Base-by-base conservation (phyloP, 179 eudicot species). In the Kewa caespitosa region DNA sequence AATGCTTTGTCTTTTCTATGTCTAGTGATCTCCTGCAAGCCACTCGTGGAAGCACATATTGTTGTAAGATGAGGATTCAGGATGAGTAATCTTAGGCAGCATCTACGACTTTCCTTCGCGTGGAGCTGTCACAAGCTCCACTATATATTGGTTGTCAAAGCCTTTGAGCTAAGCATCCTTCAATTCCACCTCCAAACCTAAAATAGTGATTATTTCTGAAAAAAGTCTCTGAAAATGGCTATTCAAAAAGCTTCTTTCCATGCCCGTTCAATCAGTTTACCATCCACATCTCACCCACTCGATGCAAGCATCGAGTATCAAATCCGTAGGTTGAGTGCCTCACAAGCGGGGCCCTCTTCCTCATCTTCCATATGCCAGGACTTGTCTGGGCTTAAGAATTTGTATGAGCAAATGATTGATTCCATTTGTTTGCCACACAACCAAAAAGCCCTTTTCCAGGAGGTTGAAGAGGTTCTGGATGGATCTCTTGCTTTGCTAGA, bases 401-500 rank as follows among this genome's bases (percentile, higher is more conserved):
- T 82, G 63, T 71, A 79, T 22, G 82, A 72, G 23, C 73, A 33
- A 60, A 74, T 78, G 74, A 73, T 73, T n/a, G 52, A 39, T 39
- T 48, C 63, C 25, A 73, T 79, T 55, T 64, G 62, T 12, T 76
- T 70, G 50, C 79, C 79, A 22, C 69, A 69, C n/a, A 82, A 75
- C 82, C 80, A 75, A 14, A 60, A 71, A 59, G 34, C 27, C 57
- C 77, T 82, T 43, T 66, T 65, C 27, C 9, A 67, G 30, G 68
- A 70, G 10, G 17, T 72, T n/a, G 82, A 82, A 50, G 41, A 52
- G 48, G 76, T 76, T 69, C 61, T 83, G 17, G 81, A 80, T 52
- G 76, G 80, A 28, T 76, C 76, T 46, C 78, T 83, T 38, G 43
- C 37, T 11, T 64, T 83, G 65, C 39, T 74, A 48, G 85, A 82